Percentiles rank a stretch among this genome's conserved stretches.
Conservation (phyloP, 495 filamentous ascomycete species). For the Hypoxylon perforatum region DNA sequence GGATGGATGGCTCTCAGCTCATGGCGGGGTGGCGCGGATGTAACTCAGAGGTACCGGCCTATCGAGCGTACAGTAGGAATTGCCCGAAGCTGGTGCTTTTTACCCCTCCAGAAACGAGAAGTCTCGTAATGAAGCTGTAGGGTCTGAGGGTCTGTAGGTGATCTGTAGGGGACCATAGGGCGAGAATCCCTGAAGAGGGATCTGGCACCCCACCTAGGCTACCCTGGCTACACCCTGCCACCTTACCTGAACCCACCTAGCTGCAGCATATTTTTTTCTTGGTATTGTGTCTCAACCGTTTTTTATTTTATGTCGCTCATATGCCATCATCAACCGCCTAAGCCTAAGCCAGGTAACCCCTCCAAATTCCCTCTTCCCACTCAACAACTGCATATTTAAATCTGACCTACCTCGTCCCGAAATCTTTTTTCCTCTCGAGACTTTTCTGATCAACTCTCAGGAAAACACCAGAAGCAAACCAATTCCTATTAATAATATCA, state of each 20-base stretch:
- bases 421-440: slow-evolving; percentile 12
- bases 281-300: slow-evolving; percentile 40
- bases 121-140: no score
- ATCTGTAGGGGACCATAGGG: slow-evolving; percentile 15
- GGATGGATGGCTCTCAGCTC: no score
- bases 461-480: slow-evolving; percentile 3
- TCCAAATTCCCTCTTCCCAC: slow-evolving; percentile 36
- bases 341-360: no score
- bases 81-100: slow-evolving; percentile 27
- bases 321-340: slow-evolving; percentile 43
- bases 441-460: slow-evolving; percentile 32
- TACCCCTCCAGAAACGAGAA: slow-evolving; percentile 29
- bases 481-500: slow-evolving; percentile 14
- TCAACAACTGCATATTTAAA: slow-evolving; percentile 43
- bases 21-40: slow-evolving; percentile 34
- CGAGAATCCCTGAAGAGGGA: slow-evolving; percentile 26
- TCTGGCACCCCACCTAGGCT: slow-evolving; percentile 36
- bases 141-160: no score
- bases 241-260: slow-evolving; percentile 4
- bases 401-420: slow-evolving; percentile 26
- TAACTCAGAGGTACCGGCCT: slow-evolving; percentile 32
- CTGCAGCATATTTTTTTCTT: slow-evolving; percentile 39
- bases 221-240: no score
- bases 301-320: slow-evolving; percentile 47
- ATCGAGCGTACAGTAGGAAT: slow-evolving; percentile 40